These are phyloP conservation scores for Fomitopsis schrenkii DNA, from an alignment of 1,284 basidiomycete genomes.

Conservation along the genomic window DNA sequence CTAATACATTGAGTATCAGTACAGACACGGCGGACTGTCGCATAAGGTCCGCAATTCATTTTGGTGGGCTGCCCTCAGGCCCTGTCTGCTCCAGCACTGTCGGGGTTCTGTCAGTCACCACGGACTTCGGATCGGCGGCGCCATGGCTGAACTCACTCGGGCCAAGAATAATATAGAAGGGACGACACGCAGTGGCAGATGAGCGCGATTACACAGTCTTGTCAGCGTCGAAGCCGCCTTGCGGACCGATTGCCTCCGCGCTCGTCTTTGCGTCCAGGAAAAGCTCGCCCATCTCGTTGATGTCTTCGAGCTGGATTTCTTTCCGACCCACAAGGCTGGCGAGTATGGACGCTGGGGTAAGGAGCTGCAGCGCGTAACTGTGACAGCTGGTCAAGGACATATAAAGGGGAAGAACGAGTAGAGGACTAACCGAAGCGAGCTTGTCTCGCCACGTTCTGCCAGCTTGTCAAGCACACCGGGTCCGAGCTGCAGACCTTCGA, in stretches of 20 bases:
- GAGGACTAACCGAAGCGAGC: slow-evolving; percentile 74
- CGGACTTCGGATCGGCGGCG: background rate
- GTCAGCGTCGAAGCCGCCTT: slow-evolving; percentile 4
- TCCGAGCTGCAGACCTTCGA: slow-evolving; percentile 82
- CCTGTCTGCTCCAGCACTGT: background rate
- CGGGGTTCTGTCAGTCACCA: background rate
- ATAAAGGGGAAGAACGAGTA: background rate
- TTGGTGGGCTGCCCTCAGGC: background rate
- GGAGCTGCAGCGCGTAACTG: slow-evolving; percentile 89
- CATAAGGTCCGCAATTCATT: slow-evolving; percentile 1
- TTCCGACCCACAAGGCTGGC: slow-evolving; percentile 72
- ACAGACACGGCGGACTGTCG: background rate
- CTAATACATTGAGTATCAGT: slow-evolving; percentile 4
- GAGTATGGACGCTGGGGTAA: slow-evolving; percentile 91
- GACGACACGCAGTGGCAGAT: background rate
- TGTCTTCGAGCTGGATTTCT: slow-evolving; percentile 84
- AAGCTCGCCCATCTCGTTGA: slow-evolving; percentile 88
- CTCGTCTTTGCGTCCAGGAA: slow-evolving; percentile 93
- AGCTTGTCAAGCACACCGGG: slow-evolving; percentile 79
- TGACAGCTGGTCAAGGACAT: background rate
- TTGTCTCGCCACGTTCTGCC: slow-evolving; percentile 80
- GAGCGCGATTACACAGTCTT: background rate
- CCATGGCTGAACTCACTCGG: slow-evolving; percentile 6
- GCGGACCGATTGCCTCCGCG: slow-evolving; percentile 46
- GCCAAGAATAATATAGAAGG: background rate